Base-by-base conservation (phyloP, 495 filamentous ascomycete species). In the Hypoxylon crocopeplum region DNA sequence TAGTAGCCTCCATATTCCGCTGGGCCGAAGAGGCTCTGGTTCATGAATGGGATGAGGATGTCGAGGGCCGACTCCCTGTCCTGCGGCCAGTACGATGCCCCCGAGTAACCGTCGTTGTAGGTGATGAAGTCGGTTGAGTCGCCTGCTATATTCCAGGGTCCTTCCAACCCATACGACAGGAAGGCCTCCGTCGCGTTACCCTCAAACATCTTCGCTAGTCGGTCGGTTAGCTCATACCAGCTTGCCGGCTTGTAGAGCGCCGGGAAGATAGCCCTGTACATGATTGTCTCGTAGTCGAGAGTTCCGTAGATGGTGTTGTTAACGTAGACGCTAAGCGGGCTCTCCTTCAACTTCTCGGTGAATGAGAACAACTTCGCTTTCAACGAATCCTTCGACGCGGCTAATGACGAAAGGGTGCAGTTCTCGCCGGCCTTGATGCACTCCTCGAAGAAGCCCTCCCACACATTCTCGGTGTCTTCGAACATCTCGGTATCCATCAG, bases 141-240 rank as follows among this genome's bases (percentile, higher is more conserved):
- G 11, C 46, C 46, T 0, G 44, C 19, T 3, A 45, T 32, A 20
- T 38, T 45, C 58, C 49, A 69, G 2, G 55, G 44, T 1, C 11
- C 44, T 1, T 59, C 30, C 3, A 20, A 42, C 0, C 48, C 62
- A 36, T 76, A 81, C 0, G 68, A 69, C 3, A 75, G 42, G 19
- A 73, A 77, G 0, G 73, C 74, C 11, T 54, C 50, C 6, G 75
- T 79, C 1, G 75, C 73, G 47, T 79, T 79, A 15, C 78, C 78
- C 20, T 66, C 46, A 1, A 79, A 61, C 4, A 75, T 59, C 19
- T 58, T 54, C 10, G 72, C 69, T 0, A 80, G 50, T 37, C 69
- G 72, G 2, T 64, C 20, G 3, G 77, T 76, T 1, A 79, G 64
- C 1, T 46, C 20, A 24, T 50, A 45, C 77, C 77, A 79, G 5